Evolutionary conservation across 345 rosid species (phyloP).

Genomic region (Theobroma cacao): DNA sequence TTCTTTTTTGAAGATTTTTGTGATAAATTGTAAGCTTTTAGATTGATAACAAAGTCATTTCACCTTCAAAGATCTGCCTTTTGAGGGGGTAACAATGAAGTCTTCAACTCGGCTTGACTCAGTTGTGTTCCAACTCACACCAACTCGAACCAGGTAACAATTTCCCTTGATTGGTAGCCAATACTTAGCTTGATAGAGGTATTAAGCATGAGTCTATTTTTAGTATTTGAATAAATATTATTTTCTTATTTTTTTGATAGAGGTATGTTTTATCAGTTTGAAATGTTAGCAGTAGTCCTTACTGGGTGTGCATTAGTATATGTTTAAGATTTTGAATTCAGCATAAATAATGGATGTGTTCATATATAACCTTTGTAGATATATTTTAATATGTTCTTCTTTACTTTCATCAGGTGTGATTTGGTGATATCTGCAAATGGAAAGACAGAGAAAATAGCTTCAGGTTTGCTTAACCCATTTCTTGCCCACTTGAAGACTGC

Average conservation of each 20-base stretch:
- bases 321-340: not conserved
- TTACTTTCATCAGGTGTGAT: constrained; percentile 64
- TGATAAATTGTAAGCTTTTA: not conserved
- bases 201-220: not conserved
- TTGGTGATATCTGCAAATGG: constrained; percentile 77
- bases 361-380: not conserved
- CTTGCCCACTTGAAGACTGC: constrained; percentile 86
- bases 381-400: not conserved
- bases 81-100: constrained; percentile 48
- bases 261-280: not conserved
- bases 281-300: not conserved
- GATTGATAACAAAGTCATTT: not conserved
- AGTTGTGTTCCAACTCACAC: constrained; percentile 94
- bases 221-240: not conserved
- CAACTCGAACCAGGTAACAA: constrained; percentile 86
- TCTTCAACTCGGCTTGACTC: constrained; percentile 78
- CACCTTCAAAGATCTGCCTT: constrained; percentile 21
- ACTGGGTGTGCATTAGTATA: not conserved
- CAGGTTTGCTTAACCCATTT: constrained; percentile 88
- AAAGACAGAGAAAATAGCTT: constrained; percentile 78
- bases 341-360: not conserved
- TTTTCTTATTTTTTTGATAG: not conserved
- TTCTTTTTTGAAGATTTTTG: not conserved
- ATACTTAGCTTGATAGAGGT: not conserved
- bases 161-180: not conserved